Percentiles rank a stretch among this genome's conserved stretches.
Conservation (phyloP, 345 rosid genomes). For the Citrus mangshanensis region DNA sequence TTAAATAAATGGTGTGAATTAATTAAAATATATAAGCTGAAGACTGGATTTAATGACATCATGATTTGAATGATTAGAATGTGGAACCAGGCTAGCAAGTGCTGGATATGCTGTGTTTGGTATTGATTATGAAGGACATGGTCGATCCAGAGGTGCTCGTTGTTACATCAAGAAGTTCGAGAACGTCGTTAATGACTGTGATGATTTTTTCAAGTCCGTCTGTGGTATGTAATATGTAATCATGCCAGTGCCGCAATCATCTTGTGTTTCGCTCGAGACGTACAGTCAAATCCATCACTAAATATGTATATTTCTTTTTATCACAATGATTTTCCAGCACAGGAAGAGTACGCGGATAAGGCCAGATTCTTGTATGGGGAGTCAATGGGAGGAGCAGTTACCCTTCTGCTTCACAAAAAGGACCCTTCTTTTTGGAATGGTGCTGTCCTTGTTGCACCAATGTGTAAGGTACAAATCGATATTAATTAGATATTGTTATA, state of each 20-base stretch:
- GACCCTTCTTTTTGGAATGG: constrained; percentile 84
- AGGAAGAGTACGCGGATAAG: constrained; percentile 66
- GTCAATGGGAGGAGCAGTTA: constrained; percentile 99
- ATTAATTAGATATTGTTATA: not conserved
- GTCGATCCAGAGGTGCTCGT: constrained; percentile 79
- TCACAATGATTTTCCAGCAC: constrained; percentile 33
- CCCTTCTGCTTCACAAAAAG: constrained; percentile 75
- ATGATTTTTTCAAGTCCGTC: constrained; percentile 63
- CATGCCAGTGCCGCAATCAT: not conserved
- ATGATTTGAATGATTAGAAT: constrained; percentile 41
- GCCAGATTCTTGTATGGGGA: constrained; percentile 93
- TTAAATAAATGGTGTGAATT: not conserved
- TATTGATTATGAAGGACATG: constrained; percentile 90
- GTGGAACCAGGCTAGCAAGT: constrained; percentile 76
- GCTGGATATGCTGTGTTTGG: constrained; percentile 86
- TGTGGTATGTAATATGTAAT: constrained; percentile 40
- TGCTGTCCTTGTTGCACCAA: constrained; percentile 91
- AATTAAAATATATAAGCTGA: not conserved
- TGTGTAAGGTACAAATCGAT: constrained; percentile 76
- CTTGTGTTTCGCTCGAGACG: not conserved
- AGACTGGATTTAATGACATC: not conserved
- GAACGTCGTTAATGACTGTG: constrained; percentile 66
- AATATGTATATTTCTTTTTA: too few relatives aligned
- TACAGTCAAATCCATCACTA: not conserved
- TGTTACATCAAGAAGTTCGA: constrained; percentile 90